Percentiles rank a stretch among this genome's conserved stretches.
These are phyloP conservation scores for Tolypocladium inflatum DNA, from an alignment of 2,329 filamentous ascomycete species.

Conservation along the genomic window DNA sequence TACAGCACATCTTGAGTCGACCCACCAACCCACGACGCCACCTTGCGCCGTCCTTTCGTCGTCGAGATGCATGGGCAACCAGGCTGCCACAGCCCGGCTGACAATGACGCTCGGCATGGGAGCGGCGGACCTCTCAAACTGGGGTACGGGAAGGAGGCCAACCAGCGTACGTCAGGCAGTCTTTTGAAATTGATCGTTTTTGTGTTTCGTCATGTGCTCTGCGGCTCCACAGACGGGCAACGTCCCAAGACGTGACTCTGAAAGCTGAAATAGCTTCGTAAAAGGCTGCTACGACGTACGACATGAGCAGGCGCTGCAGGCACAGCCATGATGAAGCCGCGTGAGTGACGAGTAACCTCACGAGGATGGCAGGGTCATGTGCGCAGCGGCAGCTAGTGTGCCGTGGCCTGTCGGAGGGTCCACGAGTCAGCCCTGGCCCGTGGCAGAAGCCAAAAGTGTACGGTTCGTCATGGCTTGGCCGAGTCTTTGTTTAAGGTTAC, in stretches of 20 bases:
- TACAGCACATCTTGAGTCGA: neutral
- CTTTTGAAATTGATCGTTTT: slow-evolving; percentile 5
- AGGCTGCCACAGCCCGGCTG: neutral
- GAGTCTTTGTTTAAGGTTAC: neutral
- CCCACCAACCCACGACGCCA: neutral
- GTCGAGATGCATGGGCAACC: neutral
- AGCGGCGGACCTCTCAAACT: neutral
- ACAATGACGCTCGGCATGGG: neutral
- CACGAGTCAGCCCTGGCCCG: neutral
- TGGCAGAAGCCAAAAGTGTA: neutral
- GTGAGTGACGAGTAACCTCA: neutral
- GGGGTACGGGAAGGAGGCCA: neutral
- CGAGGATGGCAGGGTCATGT: neutral
- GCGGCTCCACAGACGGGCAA: neutral
- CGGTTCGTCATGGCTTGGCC: neutral
- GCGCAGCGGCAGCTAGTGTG: neutral
- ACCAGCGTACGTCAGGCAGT: slow-evolving; percentile 4
- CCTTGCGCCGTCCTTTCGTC: neutral
- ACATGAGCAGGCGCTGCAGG: neutral
- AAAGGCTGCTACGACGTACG: neutral
- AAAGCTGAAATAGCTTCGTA: neutral
- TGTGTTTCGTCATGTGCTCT: neutral
- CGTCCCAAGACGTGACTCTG: neutral
- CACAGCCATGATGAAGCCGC: neutral
- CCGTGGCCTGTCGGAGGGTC: neutral